These are phyloP conservation scores for Exophiala lecanii-corni DNA, from an alignment of 2,329 filamentous ascomycete species.

Conservation along the genomic window DNA sequence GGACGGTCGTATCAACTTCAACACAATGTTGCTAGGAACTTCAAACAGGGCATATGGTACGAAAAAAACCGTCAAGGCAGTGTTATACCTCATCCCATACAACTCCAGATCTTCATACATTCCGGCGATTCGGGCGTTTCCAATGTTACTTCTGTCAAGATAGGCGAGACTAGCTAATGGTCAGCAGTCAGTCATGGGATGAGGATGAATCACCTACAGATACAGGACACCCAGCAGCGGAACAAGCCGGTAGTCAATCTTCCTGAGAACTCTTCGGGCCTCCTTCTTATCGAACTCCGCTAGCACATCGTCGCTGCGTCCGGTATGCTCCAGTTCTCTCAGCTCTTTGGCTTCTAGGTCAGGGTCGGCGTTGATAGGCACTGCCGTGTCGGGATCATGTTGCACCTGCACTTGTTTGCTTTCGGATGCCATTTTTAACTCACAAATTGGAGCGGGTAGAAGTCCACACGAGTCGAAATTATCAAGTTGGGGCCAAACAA, in stretches of 20 bases:
- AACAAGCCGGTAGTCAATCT: constrained; percentile 41
- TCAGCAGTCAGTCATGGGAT: constrained; percentile 28
- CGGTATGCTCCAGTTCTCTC: not conserved
- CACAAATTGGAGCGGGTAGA: too few species aligned
- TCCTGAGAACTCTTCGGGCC: constrained; percentile 33
- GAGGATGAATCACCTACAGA: constrained; percentile 40
- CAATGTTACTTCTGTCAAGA: constrained; percentile 43
- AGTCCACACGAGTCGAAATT: too few species aligned
- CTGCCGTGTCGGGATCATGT: not conserved
- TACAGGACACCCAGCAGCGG: constrained; percentile 43
- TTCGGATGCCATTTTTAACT: not conserved
- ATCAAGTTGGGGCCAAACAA: too few species aligned
- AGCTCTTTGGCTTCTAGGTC: not conserved
- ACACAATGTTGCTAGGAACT: constrained; percentile 47
- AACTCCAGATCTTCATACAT: constrained; percentile 41
- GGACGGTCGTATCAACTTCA: constrained; percentile 31
- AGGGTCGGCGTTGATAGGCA: not conserved
- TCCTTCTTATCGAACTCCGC: constrained; percentile 13
- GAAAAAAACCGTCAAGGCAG: constrained; percentile 27
- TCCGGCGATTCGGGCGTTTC: constrained; percentile 44
- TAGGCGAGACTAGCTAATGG: constrained; percentile 16
- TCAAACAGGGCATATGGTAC: constrained; percentile 28
- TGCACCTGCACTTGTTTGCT: not conserved
- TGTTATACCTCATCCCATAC: constrained; percentile 38
- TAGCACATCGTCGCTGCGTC: not conserved